Conservation (phyloP, 2,329 filamentous ascomycete species). For the Onygenales sp. region DNA sequence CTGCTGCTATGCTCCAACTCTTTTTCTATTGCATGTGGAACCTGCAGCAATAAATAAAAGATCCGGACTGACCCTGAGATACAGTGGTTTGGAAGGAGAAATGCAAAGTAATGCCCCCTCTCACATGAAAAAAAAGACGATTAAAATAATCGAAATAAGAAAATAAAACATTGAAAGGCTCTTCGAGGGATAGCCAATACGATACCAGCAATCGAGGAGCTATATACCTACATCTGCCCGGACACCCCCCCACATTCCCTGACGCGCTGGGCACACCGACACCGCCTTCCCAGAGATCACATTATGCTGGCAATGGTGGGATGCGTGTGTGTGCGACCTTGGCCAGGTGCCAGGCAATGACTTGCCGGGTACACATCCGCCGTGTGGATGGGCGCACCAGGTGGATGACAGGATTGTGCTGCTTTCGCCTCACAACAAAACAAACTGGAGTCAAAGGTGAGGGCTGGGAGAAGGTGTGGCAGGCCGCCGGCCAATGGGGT, state of each 20-base stretch:
- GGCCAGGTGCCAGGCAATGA: background rate
- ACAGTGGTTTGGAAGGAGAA: background rate
- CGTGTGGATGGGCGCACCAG: background rate
- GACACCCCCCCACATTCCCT: background rate
- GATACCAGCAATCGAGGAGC: background rate
- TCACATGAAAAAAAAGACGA: slow-evolving; percentile 8
- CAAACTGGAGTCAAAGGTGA: background rate
- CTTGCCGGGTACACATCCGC: slow-evolving; percentile 7
- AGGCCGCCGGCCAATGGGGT: slow-evolving; percentile 2
- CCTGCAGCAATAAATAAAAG: background rate
- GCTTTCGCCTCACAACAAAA: slow-evolving; percentile 3
- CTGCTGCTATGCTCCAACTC: slow-evolving; percentile 4
- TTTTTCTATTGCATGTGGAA: background rate
- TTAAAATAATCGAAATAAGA: background rate
- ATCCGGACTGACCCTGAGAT: background rate
- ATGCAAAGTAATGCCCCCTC: background rate
- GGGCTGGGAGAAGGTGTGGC: background rate
- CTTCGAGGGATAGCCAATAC: slow-evolving; percentile 5
- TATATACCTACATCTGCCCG: background rate
- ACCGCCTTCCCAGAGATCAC: background rate
- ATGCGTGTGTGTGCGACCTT: background rate
- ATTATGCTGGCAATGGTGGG: slow-evolving; percentile 1
- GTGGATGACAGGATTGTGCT: slow-evolving; percentile 1
- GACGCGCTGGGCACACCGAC: slow-evolving; percentile 7
- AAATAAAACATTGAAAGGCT: background rate